These are phyloP conservation scores for Petunia secreta DNA, from an alignment of 257 asterid species.

Conservation along the genomic window DNA sequence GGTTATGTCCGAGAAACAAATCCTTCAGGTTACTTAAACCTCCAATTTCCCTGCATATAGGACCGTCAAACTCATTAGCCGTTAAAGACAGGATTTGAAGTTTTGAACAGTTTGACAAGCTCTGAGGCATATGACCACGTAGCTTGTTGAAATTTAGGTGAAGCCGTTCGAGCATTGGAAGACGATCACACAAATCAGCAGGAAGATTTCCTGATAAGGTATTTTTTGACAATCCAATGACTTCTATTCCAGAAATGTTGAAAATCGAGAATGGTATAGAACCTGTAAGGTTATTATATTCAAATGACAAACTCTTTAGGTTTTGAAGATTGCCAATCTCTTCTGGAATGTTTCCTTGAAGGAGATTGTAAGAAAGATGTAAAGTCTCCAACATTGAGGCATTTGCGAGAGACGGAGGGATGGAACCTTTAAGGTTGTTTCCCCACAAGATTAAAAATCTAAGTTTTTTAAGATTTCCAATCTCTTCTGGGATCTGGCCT, in stretches of 20 bases:
- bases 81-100: background rate
- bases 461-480: background rate
- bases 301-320: background rate
- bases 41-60: background rate
- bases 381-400: background rate
- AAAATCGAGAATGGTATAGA: background rate
- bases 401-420: conserved; percentile 25
- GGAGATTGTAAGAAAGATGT: background rate
- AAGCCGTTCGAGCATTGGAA: background rate
- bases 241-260: conserved; percentile 1
- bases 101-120: background rate
- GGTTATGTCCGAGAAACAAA: background rate
- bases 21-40: background rate
- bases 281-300: background rate
- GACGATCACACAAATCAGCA: background rate
- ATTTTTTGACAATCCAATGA: background rate
- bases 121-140: background rate
- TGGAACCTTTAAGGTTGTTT: conserved; percentile 10
- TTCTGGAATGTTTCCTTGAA: background rate
- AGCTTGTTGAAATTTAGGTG: background rate
- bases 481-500: conserved; percentile 26
- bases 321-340: background rate
- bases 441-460: background rate
- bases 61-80: background rate
- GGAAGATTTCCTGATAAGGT: background rate